phyloP scores from a whole-genome alignment of 495 filamentous ascomycete genomes.

The Astrothelium subdiscretum region DNA sequence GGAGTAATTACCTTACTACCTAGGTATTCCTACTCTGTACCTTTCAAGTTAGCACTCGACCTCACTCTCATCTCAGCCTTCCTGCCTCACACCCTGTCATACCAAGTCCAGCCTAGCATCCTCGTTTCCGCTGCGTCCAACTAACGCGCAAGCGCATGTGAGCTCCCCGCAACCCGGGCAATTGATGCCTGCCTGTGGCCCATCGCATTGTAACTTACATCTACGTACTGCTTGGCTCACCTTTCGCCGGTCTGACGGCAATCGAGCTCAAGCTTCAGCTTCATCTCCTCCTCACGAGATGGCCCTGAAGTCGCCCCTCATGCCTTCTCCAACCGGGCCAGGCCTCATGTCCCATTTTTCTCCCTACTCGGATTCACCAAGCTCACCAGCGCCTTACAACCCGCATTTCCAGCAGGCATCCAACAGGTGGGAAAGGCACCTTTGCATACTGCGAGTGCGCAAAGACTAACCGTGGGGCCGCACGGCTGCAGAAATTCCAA shows the following conservation, averaged over 20 bases:
- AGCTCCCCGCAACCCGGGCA: neutral
- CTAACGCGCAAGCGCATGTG: conserved; percentile 3
- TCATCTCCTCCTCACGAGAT: neutral
- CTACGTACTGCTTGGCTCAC: neutral
- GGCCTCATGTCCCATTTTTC: conserved; percentile 47
- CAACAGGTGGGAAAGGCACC: conserved; percentile 34
- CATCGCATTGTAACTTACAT: neutral
- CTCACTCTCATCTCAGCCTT: neutral
- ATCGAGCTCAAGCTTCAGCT: neutral
- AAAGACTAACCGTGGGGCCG: neutral
- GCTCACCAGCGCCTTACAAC: conserved; percentile 43
- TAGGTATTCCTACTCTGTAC: too few relatives aligned
- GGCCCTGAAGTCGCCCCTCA: conserved; percentile 21
- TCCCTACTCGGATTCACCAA: conserved; percentile 45
- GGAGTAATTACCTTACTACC: too few relatives aligned
- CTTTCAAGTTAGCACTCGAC: too few relatives aligned
- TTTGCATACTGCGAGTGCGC: neutral
- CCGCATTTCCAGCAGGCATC: conserved; percentile 29
- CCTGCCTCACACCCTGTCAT: neutral
- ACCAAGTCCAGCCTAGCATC: neutral
- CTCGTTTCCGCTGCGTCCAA: neutral
- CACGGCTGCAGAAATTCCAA: conserved; percentile 14
- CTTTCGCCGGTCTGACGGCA: neutral
- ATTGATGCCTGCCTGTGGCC: neutral
- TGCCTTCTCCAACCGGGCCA: conserved; percentile 26